phyloP scores from a whole-genome alignment of 139 green algal genomes.

The Picochlorum sp. region DNA sequence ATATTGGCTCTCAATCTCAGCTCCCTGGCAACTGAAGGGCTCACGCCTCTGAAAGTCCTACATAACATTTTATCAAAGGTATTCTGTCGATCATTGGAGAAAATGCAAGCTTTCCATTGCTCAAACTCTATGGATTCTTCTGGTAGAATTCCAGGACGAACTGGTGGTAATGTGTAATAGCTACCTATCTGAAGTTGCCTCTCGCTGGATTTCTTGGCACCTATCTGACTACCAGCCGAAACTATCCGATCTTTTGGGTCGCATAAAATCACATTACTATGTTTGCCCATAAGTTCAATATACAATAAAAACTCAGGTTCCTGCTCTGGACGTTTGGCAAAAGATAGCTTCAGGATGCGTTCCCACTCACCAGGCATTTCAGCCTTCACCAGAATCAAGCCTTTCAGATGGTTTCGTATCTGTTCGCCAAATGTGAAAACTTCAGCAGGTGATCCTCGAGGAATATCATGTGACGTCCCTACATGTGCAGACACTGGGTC shows the following conservation, averaged over 20 bases:
- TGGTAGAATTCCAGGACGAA: conserved; percentile 39
- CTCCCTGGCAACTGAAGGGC: too few species aligned
- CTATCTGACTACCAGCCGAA: conserved; percentile 49
- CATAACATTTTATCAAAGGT: background rate
- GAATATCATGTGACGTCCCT: conserved; percentile 12
- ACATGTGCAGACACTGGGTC: conserved; percentile 40
- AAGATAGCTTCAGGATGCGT: conserved; percentile 50
- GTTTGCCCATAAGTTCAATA: conserved; percentile 64
- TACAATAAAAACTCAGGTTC: conserved; percentile 12
- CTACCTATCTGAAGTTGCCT: conserved; percentile 55
- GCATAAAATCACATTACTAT: conserved; percentile 54
- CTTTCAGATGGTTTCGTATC: conserved; percentile 24
- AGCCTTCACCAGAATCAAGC: conserved; percentile 45
- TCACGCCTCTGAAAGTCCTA: conserved; percentile 55
- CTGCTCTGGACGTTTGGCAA: conserved; percentile 32
- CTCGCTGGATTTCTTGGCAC: conserved; percentile 48
- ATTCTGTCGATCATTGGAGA: conserved; percentile 11
- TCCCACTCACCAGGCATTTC: conserved; percentile 56
- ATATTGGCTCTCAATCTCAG: too few species aligned
- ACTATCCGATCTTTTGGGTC: conserved; percentile 18
- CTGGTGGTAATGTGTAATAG: conserved; percentile 48
- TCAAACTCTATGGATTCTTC: conserved; percentile 3
- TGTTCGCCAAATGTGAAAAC: conserved; percentile 32
- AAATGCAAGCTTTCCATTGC: conserved; percentile 32
- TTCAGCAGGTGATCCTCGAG: conserved; percentile 21